phyloP scores from a whole-genome alignment of 225 moss, liverwort and hornwort genomes.

The Lunularia cruciata region DNA sequence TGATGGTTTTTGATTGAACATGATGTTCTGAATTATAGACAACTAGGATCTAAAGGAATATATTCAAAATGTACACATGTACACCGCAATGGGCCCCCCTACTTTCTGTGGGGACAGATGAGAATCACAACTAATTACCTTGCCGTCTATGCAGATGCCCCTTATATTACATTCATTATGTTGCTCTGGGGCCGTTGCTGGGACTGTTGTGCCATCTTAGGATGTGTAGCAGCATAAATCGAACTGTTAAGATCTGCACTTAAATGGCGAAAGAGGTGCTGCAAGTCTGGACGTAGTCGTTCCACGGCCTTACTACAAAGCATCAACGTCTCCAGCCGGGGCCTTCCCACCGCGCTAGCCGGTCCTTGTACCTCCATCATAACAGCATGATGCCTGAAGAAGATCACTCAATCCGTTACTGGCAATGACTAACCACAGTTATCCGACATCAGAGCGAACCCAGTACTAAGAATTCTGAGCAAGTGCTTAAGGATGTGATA shows the following conservation, averaged over 20 bases:
- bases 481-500: no score
- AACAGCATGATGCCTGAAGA: slow-evolving; percentile 77
- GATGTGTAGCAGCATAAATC: slow-evolving; percentile 88
- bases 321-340: slow-evolving; percentile 76
- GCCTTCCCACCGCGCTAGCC: slow-evolving; percentile 55
- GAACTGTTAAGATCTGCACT: slow-evolving; percentile 71
- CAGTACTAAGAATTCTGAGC: no score
- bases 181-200: slow-evolving; percentile 42
- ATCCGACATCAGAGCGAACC: no score
- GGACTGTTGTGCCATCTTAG: slow-evolving; percentile 74
- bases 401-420: neutral
- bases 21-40: no score
- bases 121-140: no score
- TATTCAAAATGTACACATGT: no score
- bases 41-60: no score
- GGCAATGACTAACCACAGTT: no score
- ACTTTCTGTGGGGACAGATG: no score
- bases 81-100: no score
- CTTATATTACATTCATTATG: slow-evolving; percentile 15
- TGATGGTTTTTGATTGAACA: no score
- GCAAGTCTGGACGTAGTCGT: slow-evolving; percentile 75
- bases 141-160: no score
- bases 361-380: slow-evolving; percentile 82
- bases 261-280: slow-evolving; percentile 80
- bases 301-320: slow-evolving; percentile 82